Evolutionary conservation across 139 green algal species (phyloP).

Genomic region (Chlamydomonas schloesseri): DNA sequence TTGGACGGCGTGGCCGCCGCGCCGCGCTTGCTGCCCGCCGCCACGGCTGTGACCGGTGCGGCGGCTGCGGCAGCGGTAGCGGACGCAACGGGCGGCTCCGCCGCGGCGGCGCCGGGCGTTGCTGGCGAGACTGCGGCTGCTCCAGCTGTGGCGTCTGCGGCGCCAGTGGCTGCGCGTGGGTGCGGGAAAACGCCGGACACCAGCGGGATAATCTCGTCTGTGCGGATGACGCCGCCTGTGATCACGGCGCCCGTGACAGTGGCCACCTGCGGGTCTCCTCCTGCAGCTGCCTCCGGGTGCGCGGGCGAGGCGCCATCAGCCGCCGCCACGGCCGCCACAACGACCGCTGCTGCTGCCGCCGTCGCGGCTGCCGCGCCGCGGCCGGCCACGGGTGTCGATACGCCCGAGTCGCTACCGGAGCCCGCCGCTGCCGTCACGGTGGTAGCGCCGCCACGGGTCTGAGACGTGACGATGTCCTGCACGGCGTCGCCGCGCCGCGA

Average conservation of each 20-base stretch:
- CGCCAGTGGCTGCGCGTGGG: not conserved
- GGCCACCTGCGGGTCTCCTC: too few relatives aligned
- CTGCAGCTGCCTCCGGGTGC: too few relatives aligned
- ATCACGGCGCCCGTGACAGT: too few relatives aligned
- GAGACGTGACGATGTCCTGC: constrained; percentile 31
- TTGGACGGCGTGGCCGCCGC: not conserved
- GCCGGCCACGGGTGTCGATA: constrained; percentile 23
- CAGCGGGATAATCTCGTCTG: constrained; percentile 28
- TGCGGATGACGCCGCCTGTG: not conserved
- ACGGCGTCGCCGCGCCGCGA: constrained; percentile 45
- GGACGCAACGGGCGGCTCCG: not conserved
- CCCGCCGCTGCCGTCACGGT: not conserved
- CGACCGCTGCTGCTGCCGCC: not conserved
- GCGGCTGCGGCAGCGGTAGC: not conserved
- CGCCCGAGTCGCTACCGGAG: constrained; percentile 29
- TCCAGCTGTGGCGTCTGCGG: not conserved
- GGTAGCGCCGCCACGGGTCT: not conserved
- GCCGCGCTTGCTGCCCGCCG: not conserved
- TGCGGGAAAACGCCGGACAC: not conserved
- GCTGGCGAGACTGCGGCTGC: not conserved
- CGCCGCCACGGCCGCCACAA: not conserved
- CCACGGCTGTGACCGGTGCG: not conserved
- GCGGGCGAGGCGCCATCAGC: not conserved
- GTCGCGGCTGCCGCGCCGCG: not conserved
- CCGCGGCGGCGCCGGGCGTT: not conserved